phyloP scores from a whole-genome alignment of 441 rosid species.

The Mallotus japonicus region DNA sequence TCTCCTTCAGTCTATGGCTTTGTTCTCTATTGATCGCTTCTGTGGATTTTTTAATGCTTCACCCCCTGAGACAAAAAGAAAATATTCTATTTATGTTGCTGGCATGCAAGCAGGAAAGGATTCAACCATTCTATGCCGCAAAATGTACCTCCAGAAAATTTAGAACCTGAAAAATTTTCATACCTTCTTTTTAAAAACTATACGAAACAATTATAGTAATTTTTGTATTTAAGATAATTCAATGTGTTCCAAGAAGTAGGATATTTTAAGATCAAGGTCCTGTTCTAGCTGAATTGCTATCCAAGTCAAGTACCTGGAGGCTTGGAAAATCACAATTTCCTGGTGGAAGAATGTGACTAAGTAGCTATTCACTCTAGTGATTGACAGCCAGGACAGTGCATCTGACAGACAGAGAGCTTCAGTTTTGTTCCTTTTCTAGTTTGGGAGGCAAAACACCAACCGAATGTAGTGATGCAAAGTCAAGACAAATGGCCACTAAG shows the following conservation, averaged over 20 bases:
- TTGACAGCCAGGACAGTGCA: background rate
- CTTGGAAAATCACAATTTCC: background rate
- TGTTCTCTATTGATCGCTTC: background rate
- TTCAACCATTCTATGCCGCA: background rate
- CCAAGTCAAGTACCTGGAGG: background rate
- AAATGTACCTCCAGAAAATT: background rate
- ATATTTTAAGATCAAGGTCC: background rate
- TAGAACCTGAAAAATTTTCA: background rate
- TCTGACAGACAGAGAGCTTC: too few relatives aligned
- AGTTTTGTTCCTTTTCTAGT: too few relatives aligned
- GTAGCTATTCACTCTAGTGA: background rate
- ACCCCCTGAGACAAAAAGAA: background rate
- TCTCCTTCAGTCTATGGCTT: background rate
- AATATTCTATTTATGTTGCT: conserved; percentile 2
- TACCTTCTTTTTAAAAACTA: background rate
- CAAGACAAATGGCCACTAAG: background rate
- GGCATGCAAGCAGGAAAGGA: background rate
- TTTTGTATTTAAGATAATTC: background rate
- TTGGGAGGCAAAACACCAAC: too few relatives aligned
- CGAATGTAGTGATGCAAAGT: background rate
- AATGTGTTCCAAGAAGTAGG: background rate
- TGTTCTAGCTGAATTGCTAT: background rate
- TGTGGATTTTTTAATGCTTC: background rate
- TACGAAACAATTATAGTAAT: background rate
- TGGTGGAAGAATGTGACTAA: background rate